phyloP scores from a whole-genome alignment of 2,329 filamentous ascomycete genomes.

The Alternaria sp. region DNA sequence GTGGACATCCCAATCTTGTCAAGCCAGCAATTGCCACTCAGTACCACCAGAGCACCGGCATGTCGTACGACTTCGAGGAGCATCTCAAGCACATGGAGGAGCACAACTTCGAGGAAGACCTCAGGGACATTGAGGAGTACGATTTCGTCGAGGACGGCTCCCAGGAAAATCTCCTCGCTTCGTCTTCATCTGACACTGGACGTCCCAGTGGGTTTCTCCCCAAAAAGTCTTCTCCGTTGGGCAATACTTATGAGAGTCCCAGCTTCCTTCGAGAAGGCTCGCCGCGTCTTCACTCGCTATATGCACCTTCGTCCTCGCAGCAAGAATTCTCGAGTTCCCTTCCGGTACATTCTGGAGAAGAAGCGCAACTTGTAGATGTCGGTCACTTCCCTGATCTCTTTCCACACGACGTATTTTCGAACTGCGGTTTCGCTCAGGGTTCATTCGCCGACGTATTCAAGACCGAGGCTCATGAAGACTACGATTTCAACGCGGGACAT shows the following conservation, averaged over 20 bases:
- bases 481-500: slow-evolving; percentile 4
- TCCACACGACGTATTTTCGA: background rate
- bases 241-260: slow-evolving; percentile 2
- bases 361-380: background rate
- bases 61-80: background rate
- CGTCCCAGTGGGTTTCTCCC: background rate
- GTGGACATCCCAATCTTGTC: background rate
- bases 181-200: background rate
- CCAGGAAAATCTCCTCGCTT: background rate
- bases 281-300: background rate
- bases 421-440: background rate
- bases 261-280: background rate
- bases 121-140: background rate
- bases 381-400: background rate
- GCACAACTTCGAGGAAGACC: background rate
- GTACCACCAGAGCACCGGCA: background rate
- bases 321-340: background rate
- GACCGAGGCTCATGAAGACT: background rate
- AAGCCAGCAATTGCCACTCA: background rate
- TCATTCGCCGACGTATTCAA: background rate
- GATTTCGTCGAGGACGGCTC: background rate
- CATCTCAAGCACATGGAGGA: background rate
- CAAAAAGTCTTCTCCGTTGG: background rate
- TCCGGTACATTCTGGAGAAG: background rate
- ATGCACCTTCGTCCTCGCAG: background rate